phyloP scores from a whole-genome alignment of 768 basidiomycete genomes.

The Nidularia pulvinata region DNA sequence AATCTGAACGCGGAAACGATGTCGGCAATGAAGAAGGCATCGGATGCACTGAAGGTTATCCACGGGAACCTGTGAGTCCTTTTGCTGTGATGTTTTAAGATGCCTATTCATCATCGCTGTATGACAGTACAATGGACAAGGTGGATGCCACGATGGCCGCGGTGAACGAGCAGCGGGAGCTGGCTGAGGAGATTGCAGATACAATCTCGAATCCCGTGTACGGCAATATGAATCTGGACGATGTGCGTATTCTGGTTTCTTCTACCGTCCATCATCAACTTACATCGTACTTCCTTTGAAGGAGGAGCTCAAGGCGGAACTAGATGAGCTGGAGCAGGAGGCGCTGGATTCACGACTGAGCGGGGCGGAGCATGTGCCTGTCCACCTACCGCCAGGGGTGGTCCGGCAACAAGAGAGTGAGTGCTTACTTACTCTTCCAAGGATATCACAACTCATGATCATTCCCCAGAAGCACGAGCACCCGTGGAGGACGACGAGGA shows the following conservation, averaged over 20 bases:
- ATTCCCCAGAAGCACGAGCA: constrained; percentile 22
- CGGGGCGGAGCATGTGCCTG: constrained; percentile 88
- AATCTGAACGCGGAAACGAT: constrained; percentile 98
- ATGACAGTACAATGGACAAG: constrained; percentile 73
- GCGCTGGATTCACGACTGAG: constrained; percentile 82
- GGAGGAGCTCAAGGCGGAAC: constrained; percentile 78
- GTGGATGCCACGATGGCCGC: constrained; percentile 89
- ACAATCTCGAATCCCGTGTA: constrained; percentile 76
- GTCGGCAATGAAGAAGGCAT: constrained; percentile 95
- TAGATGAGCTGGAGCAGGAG: constrained; percentile 89
- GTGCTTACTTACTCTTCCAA: constrained; percentile 18
- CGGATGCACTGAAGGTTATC: constrained; percentile 86
- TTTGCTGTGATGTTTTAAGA: background rate
- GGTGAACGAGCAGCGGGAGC: constrained; percentile 88
- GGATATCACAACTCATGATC: background rate
- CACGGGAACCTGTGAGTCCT: constrained; percentile 84
- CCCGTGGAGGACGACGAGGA: constrained; percentile 88
- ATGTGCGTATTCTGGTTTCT: constrained; percentile 45
- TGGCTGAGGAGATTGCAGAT: constrained; percentile 92
- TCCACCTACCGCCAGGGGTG: constrained; percentile 76
- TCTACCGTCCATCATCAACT: too few species aligned
- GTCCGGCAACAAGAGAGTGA: constrained; percentile 46
- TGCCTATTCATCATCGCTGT: background rate
- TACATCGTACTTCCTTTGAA: constrained; percentile 27
- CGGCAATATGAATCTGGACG: constrained; percentile 61